phyloP scores from a whole-genome alignment of 495 filamentous ascomycete genomes.

The Aspergillus heteromorphus region DNA sequence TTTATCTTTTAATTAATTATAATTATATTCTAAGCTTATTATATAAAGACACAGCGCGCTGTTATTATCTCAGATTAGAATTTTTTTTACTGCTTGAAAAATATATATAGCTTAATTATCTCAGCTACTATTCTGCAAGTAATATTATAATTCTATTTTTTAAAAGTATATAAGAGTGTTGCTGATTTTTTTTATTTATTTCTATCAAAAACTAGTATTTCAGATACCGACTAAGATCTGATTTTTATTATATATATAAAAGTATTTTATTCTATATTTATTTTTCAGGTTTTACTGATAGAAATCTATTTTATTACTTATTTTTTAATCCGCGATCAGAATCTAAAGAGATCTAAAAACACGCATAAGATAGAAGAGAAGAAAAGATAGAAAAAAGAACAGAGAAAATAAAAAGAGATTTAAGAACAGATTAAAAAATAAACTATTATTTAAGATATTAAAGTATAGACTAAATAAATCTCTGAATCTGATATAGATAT shows the following conservation, averaged over 20 bases:
- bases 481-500: no score
- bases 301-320: constrained; percentile 48
- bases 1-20: constrained; percentile 56
- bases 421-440: background rate
- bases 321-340: constrained; percentile 49
- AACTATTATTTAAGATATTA: no score
- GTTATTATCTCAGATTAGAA: constrained; percentile 59
- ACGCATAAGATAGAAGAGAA: constrained; percentile 31
- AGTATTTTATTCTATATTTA: constrained; percentile 50
- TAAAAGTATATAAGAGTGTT: constrained; percentile 33
- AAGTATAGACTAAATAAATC: no score
- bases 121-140: constrained; percentile 53
- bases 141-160: constrained; percentile 42
- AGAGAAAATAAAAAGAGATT: background rate
- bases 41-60: constrained; percentile 51
- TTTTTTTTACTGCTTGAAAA: constrained; percentile 57
- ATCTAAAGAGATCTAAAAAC: constrained; percentile 48
- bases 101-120: constrained; percentile 55
- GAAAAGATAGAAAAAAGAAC: constrained; percentile 18
- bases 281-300: constrained; percentile 50
- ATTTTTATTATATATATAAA: constrained; percentile 47
- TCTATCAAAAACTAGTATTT: constrained; percentile 26
- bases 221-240: constrained; percentile 30
- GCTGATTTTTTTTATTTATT: constrained; percentile 39
- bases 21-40: constrained; percentile 60